Percentiles rank a stretch among this genome's conserved stretches.
Conservation (phyloP, 176 grass and related monocot species). For the Olyra latifolia region DNA sequence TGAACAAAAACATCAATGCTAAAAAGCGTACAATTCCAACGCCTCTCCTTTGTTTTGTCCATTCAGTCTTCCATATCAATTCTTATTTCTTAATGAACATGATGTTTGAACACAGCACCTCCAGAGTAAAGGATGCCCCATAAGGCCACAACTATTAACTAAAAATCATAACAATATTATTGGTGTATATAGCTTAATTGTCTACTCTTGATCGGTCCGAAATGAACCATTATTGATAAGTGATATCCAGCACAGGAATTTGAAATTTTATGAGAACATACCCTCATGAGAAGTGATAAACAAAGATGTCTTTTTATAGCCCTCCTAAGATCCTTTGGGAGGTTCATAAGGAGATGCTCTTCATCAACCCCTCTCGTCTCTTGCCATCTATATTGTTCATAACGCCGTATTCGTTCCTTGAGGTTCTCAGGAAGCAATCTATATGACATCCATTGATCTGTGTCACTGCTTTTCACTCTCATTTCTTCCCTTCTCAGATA, state of each 20-base stretch:
- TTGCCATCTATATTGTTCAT: conserved; percentile 93
- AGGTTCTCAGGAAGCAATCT: conserved; percentile 77
- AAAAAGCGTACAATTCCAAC: neutral
- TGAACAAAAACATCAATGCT: conserved; percentile 5
- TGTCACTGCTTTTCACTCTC: conserved; percentile 78
- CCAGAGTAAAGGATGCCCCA: neutral
- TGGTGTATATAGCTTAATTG: neutral
- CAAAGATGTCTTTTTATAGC: conserved; percentile 90
- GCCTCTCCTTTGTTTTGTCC: neutral
- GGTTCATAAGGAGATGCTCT: conserved; percentile 68
- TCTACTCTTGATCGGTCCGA: neutral
- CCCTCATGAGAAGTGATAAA: conserved; percentile 82
- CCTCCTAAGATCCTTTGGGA: conserved; percentile 88
- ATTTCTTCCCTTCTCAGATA: conserved; percentile 75
- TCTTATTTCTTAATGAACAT: neutral
- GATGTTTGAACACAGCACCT: neutral
- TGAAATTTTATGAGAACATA: conserved; percentile 42
- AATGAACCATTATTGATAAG: conserved; percentile 1
- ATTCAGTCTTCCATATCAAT: neutral
- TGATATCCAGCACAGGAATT: neutral
- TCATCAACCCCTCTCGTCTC: conserved; percentile 91
- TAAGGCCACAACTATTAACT: neutral
- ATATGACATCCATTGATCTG: conserved; percentile 89
- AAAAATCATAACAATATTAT: neutral
- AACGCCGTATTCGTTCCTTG: conserved; percentile 77